These are phyloP conservation scores for Wallacemonas collosoma DNA, from an alignment of 208 protist genomes.

Conservation along the genomic window DNA sequence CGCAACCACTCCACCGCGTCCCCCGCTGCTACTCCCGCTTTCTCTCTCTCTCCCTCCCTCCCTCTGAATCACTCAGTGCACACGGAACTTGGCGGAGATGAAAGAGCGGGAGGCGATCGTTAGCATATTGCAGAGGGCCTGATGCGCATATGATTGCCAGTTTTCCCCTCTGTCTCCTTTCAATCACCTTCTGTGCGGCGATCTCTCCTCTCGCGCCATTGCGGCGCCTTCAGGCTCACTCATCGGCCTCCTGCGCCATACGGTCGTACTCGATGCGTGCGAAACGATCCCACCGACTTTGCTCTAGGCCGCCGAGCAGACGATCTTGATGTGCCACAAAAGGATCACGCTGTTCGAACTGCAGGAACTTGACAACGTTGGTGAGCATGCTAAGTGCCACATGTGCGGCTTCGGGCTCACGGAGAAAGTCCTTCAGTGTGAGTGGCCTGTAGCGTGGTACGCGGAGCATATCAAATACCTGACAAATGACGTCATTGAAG, in stretches of 20 bases:
- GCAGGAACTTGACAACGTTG: conserved; percentile 93
- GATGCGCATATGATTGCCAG: neutral
- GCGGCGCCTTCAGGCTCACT: conserved; percentile 19
- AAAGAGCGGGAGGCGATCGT: too few relatives aligned
- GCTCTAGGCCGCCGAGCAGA: conserved; percentile 61
- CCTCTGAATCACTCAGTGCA: too few relatives aligned
- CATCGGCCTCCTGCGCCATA: conserved; percentile 83
- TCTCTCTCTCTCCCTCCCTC: too few relatives aligned
- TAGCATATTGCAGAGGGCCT: too few relatives aligned
- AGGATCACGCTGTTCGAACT: conserved; percentile 93
- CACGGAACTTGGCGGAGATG: too few relatives aligned
- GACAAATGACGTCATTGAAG: conserved; percentile 93
- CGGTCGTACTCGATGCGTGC: conserved; percentile 93
- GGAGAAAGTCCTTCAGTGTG: conserved; percentile 85
- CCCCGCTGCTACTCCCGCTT: too few relatives aligned
- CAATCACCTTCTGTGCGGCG: conserved; percentile 3
- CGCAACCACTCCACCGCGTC: too few relatives aligned
- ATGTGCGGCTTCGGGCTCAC: conserved; percentile 66
- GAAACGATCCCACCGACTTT: conserved; percentile 93
- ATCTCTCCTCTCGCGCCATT: neutral
- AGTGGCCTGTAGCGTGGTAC: conserved; percentile 55
- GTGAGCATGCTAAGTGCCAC: conserved; percentile 94
- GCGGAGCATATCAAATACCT: conserved; percentile 94
- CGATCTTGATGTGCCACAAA: conserved; percentile 82
- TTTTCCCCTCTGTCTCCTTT: conserved; percentile 5